A percentile compares a stretch with the other conserved stretches of the same genome.
Conservation (phyloP, 768 basidiomycete genomes). For the Rhizopogon vinicolor region DNA sequence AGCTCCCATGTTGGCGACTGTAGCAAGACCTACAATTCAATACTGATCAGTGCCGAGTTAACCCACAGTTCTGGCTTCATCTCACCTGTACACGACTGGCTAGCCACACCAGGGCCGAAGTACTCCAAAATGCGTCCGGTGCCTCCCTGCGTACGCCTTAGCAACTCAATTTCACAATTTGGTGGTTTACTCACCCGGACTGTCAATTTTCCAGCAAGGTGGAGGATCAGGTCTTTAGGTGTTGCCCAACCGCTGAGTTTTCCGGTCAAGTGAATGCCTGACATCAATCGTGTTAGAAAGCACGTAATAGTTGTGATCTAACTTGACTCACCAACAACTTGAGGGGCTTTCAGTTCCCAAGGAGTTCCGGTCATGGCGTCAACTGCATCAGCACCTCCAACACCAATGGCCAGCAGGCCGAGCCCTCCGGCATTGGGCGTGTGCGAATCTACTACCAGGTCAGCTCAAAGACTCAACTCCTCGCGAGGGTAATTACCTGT, state of each 20-base stretch:
- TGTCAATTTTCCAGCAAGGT: constrained; percentile 91
- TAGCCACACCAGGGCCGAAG: constrained; percentile 86
- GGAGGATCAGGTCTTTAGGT: constrained; percentile 93
- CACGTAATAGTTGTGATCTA: neutral
- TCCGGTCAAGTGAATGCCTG: constrained; percentile 87
- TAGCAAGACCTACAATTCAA: constrained; percentile 65
- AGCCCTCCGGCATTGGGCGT: constrained; percentile 98
- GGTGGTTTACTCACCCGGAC: constrained; percentile 62
- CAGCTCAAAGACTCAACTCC: neutral
- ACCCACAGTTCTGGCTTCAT: neutral
- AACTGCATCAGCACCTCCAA: constrained; percentile 98
- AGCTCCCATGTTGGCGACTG: constrained; percentile 98
- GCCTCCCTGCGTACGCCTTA: constrained; percentile 60
- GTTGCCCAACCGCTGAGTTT: constrained; percentile 88
- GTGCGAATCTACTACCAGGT: constrained; percentile 68
- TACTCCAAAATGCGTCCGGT: constrained; percentile 97
- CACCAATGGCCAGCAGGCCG: constrained; percentile 94
- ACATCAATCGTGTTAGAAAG: neutral
- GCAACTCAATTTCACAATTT: neutral
- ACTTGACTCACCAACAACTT: constrained; percentile 59
- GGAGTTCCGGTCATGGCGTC: constrained; percentile 98
- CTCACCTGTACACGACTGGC: constrained; percentile 89
- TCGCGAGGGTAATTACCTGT: constrained; percentile 49
- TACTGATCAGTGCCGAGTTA: neutral
- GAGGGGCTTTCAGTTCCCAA: constrained; percentile 94